A percentile compares a stretch with the other conserved stretches of the same genome.
These are phyloP conservation scores for Calendula officinalis DNA, from an alignment of 129 eudicot species.

Conservation along the genomic window DNA sequence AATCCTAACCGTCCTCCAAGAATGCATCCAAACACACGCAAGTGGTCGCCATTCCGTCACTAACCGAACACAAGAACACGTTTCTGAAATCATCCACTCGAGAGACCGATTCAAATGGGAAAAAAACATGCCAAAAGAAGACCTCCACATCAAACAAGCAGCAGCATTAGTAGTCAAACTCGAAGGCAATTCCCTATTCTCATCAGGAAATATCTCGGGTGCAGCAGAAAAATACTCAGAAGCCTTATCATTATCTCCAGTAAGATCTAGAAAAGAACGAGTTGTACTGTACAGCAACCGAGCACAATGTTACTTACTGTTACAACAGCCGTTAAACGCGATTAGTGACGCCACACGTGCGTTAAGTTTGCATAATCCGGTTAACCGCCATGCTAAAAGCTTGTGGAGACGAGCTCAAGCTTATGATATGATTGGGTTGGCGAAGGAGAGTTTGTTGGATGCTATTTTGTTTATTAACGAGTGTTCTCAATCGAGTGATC, in stretches of 20 bases:
- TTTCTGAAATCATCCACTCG: conserved; percentile 62
- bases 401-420: conserved; percentile 99
- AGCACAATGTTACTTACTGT: conserved; percentile 83
- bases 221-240: conserved; percentile 94
- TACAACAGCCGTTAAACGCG: conserved; percentile 85
- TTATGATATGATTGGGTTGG: conserved; percentile 88
- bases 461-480: conserved; percentile 88
- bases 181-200: conserved; percentile 86
- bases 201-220: conserved; percentile 85
- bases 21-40: conserved; percentile 68
- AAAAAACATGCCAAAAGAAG: conserved; percentile 89
- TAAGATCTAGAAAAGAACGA: conserved; percentile 87
- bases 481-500: conserved; percentile 86
- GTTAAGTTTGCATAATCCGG: conserved; percentile 83
- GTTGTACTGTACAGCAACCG: conserved; percentile 87
- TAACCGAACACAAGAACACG: conserved; percentile 52
- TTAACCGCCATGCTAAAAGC: conserved; percentile 91
- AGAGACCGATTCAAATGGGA: conserved; percentile 79
- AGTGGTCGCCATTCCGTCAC: conserved; percentile 61
- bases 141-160: conserved; percentile 95
- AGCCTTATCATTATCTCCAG: conserved; percentile 77
- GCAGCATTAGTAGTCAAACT: conserved; percentile 92
- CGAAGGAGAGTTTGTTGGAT: conserved; percentile 90
- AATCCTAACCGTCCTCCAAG: conserved; percentile 76
- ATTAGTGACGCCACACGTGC: conserved; percentile 98